Percentiles rank a stretch among this genome's conserved stretches.
Evolutionary conservation across 129 eudicot genomes (phyloP).

Genomic region (Artemisia annua): DNA sequence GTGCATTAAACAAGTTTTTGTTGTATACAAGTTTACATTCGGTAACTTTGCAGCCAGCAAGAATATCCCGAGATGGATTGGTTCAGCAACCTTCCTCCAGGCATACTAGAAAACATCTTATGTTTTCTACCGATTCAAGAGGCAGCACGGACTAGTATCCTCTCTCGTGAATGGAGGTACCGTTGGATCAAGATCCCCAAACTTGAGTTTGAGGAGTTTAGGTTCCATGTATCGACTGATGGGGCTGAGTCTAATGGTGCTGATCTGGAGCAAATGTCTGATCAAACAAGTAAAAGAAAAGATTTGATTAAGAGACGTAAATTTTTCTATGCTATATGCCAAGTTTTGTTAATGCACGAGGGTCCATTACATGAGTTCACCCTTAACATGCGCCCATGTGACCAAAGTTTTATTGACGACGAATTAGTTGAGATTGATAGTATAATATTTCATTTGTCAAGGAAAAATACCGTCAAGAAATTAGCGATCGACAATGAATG

Average conservation of each 20-base stretch:
- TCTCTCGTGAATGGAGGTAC: background rate
- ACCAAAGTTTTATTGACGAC: background rate
- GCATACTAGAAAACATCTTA: background rate
- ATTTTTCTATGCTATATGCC: background rate
- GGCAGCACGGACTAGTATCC: background rate
- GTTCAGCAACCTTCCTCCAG: background rate
- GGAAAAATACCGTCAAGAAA: background rate
- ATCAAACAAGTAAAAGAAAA: background rate
- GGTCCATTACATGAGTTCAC: background rate
- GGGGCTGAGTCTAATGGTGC: no score
- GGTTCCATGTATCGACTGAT: no score
- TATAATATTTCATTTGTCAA: background rate
- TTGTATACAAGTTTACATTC: no score
- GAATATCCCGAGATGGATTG: background rate
- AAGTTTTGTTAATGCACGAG: background rate
- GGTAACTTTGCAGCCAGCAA: no score
- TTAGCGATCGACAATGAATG: background rate
- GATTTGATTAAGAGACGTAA: background rate
- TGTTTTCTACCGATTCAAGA: background rate
- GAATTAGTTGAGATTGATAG: background rate
- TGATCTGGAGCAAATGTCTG: no score
- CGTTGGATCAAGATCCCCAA: background rate
- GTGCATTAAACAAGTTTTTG: no score
- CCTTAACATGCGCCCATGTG: background rate
- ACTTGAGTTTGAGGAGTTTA: background rate